Evolutionary conservation across 2,329 filamentous ascomycete species (phyloP).

Genomic region (Sordariomycetes sp.): DNA sequence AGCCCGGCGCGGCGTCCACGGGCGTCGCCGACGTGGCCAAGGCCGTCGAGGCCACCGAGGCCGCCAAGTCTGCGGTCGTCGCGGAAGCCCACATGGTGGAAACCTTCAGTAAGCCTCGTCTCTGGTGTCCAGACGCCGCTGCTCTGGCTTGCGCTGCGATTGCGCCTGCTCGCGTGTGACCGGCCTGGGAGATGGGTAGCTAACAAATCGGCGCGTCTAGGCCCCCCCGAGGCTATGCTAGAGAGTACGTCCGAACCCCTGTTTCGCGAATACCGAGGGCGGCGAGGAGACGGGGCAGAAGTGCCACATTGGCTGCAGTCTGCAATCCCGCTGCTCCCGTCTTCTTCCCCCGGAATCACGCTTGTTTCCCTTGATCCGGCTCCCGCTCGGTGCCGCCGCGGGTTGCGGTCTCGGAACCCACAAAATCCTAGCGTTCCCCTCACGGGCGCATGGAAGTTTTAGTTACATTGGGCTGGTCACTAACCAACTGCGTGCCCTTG

Average conservation of each 20-base stretch:
- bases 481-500: conserved; percentile 4
- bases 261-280: background rate
- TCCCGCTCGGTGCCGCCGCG: background rate
- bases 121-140: background rate
- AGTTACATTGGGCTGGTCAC: background rate
- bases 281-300: background rate
- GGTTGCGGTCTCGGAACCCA: background rate
- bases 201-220: conserved; percentile 23
- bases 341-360: conserved; percentile 10
- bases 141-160: background rate
- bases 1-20: background rate
- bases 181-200: background rate
- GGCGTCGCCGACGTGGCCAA: background rate
- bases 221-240: conserved; percentile 54
- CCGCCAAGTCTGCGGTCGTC: conserved; percentile 38
- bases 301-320: background rate
- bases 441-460: conserved; percentile 2
- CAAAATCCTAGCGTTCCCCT: background rate
- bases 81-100: conserved; percentile 65
- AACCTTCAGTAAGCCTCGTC: conserved; percentile 47
- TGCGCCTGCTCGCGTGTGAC: background rate
- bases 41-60: conserved; percentile 1
- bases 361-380: conserved; percentile 1
- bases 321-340: conserved; percentile 11
- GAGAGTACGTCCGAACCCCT: conserved; percentile 37